Percentiles rank a stretch among this genome's conserved stretches.
Conservation (phyloP, 1,284 basidiomycete species). For the Calocybe gambosa region DNA sequence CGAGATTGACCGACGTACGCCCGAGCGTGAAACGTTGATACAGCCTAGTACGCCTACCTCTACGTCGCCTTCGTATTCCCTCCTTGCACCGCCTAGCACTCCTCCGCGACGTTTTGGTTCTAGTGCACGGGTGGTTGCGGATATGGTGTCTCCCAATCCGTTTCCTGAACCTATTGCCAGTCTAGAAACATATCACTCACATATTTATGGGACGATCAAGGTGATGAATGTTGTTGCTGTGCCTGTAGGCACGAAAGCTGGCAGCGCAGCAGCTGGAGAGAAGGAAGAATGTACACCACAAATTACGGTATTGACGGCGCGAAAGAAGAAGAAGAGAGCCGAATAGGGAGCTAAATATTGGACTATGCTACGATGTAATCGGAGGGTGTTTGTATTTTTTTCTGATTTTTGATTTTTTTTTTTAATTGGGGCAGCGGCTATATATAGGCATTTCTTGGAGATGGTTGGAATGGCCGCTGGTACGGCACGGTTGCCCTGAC, state of each 20-base stretch:
- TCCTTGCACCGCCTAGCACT: slow-evolving; percentile 38
- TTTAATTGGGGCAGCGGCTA: too few relatives aligned
- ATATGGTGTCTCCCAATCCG: slow-evolving; percentile 58
- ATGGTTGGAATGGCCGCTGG: too few relatives aligned
- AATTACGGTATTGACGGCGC: slow-evolving; percentile 54
- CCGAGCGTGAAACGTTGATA: slow-evolving; percentile 26
- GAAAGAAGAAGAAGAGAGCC: slow-evolving; percentile 46
- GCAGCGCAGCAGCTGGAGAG: background rate
- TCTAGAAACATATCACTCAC: slow-evolving; percentile 48
- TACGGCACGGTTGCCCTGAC: too few relatives aligned
- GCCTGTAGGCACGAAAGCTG: slow-evolving; percentile 13
- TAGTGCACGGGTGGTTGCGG: slow-evolving; percentile 28
- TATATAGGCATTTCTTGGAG: too few relatives aligned
- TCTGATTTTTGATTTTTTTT: too few relatives aligned
- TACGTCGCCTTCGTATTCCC: background rate
- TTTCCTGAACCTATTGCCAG: slow-evolving; percentile 59
- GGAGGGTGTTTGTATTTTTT: background rate
- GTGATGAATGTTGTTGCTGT: slow-evolving; percentile 41
- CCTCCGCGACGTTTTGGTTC: slow-evolving; percentile 34
- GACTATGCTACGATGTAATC: slow-evolving; percentile 1
- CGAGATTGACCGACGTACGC: slow-evolving; percentile 27
- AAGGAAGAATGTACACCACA: slow-evolving; percentile 17
- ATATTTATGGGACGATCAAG: slow-evolving; percentile 49
- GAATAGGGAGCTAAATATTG: slow-evolving; percentile 19
- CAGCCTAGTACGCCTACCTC: background rate